These are phyloP conservation scores for Nemania diffusa DNA, from an alignment of 2,329 filamentous ascomycete genomes.

Conservation along the genomic window DNA sequence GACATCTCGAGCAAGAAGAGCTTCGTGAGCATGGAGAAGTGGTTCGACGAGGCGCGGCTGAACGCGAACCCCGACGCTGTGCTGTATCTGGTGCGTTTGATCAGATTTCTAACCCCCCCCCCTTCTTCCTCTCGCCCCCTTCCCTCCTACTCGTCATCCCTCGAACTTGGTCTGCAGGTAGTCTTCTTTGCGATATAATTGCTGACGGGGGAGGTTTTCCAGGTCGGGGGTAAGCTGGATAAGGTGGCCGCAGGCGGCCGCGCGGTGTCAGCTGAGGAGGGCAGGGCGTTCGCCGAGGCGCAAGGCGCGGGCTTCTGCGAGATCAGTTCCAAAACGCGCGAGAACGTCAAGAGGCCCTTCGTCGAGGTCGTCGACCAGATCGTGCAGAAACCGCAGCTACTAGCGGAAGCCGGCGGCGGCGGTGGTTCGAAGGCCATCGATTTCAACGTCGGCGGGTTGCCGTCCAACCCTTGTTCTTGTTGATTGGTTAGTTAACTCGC, in stretches of 20 bases:
- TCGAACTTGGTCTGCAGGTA: no score
- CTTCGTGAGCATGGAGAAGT: conserved; percentile 63
- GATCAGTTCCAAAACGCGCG: conserved; percentile 63
- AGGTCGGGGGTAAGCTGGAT: conserved; percentile 64
- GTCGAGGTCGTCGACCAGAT: conserved; percentile 63
- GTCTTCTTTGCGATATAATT: no score
- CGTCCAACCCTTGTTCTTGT: conserved; percentile 39
- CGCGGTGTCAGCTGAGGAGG: conserved; percentile 60
- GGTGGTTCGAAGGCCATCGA: conserved; percentile 41
- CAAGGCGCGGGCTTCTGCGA: conserved; percentile 63
- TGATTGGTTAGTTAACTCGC: background rate
- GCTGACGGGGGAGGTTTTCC: background rate
- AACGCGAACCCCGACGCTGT: conserved; percentile 62
- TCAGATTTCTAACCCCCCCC: background rate
- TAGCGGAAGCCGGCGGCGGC: conserved; percentile 47
- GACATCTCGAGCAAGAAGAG: conserved; percentile 60
- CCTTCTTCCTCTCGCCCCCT: background rate
- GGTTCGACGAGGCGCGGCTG: conserved; percentile 64
- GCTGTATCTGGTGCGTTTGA: conserved; percentile 56
- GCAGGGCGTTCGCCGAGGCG: conserved; percentile 57
- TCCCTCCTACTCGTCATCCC: background rate
- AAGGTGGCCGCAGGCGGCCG: conserved; percentile 54
- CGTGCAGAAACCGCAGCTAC: conserved; percentile 57
- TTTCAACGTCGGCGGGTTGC: conserved; percentile 45
- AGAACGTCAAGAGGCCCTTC: conserved; percentile 63